These are phyloP conservation scores for Bisporella sp. DNA, from an alignment of 2,329 filamentous ascomycete genomes.

Conservation along the genomic window DNA sequence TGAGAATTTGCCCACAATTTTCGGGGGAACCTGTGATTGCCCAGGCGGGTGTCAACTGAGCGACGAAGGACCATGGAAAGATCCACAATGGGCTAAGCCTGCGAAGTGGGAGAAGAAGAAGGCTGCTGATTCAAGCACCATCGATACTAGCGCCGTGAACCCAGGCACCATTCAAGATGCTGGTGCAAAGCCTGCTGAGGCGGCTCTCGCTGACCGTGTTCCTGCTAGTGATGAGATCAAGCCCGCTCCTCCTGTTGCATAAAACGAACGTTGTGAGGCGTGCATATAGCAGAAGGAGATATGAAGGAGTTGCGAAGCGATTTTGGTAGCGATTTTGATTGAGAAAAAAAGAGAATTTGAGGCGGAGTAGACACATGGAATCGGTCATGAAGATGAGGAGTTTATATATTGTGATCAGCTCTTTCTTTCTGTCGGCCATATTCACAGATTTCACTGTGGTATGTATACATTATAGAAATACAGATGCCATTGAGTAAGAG, in stretches of 20 bases:
- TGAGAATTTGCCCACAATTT: conserved; percentile 82
- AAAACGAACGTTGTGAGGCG: conserved; percentile 7
- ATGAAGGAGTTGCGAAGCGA: too few species aligned
- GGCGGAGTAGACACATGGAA: too few species aligned
- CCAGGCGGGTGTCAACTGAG: conserved; percentile 76
- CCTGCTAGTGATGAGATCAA: conserved; percentile 17
- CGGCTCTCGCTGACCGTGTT: conserved; percentile 8
- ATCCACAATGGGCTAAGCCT: conserved; percentile 58
- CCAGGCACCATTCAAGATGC: conserved; percentile 17
- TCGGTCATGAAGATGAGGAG: too few species aligned
- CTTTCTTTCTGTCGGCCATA: too few species aligned
- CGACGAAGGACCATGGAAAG: conserved; percentile 86
- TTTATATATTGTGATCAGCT: too few species aligned
- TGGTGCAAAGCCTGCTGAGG: conserved; percentile 9
- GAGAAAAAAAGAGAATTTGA: too few species aligned
- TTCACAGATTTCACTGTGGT: too few species aligned
- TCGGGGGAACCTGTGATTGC: conserved; percentile 81
- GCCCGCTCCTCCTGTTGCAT: conserved; percentile 15
- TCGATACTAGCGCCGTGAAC: conserved; percentile 29
- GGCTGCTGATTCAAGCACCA: conserved; percentile 26
- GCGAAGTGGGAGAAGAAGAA: conserved; percentile 55
- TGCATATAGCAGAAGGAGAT: too few species aligned
- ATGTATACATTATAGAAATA: too few species aligned
- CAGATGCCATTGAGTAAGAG: too few species aligned
- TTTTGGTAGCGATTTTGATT: too few species aligned